phyloP scores from a whole-genome alignment of 176 grass and related monocot genomes.

The Lolium multiflorum region DNA sequence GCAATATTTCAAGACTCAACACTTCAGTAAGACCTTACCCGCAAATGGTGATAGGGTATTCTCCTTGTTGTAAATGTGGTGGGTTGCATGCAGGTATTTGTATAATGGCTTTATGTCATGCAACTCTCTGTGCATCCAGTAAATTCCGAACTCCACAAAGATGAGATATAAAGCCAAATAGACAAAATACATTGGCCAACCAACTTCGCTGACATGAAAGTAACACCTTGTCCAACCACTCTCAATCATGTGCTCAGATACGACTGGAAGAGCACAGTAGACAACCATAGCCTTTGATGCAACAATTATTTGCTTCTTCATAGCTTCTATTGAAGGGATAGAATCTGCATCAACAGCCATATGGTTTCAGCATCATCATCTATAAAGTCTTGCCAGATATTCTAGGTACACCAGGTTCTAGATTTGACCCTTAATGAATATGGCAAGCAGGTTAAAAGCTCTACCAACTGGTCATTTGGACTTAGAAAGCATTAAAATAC shows the following conservation, averaged over 20 bases:
- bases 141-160: conserved; percentile 92
- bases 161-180: conserved; percentile 70
- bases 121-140: conserved; percentile 99
- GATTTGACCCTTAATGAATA: background rate
- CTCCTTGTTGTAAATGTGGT: conserved; percentile 99
- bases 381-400: conserved; percentile 26
- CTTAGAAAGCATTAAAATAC: no score
- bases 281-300: conserved; percentile 86
- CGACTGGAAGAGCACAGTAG: conserved; percentile 73
- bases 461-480: no score
- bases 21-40: conserved; percentile 51
- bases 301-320: conserved; percentile 90
- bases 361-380: background rate
- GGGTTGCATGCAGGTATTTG: conserved; percentile 86
- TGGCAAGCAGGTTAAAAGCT: background rate
- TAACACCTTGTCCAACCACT: conserved; percentile 89
- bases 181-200: conserved; percentile 61
- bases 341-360: conserved; percentile 60
- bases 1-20: background rate
- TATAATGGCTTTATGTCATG: conserved; percentile 99
- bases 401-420: conserved; percentile 17
- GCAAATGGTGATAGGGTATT: conserved; percentile 96
- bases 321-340: conserved; percentile 79
- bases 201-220: conserved; percentile 66
- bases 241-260: conserved; percentile 93